Conservation (phyloP, 2,329 filamentous ascomycete species). For the Aspergillus sp. region DNA sequence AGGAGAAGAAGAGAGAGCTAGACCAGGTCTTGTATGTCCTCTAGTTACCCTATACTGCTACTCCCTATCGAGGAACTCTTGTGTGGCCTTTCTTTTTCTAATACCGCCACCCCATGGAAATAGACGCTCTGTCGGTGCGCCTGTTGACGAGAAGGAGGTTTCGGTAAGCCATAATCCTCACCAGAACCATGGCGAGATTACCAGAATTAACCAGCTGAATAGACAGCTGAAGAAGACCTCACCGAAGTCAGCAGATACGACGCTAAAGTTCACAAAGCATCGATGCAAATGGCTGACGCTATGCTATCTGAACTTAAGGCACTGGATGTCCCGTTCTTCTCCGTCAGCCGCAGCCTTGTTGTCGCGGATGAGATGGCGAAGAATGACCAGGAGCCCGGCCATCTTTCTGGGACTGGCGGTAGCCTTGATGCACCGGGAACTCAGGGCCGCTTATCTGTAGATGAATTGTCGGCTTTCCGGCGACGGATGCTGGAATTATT, state of each 20-base stretch:
- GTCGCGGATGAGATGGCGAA: constrained; percentile 13
- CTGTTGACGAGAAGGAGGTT: constrained; percentile 31
- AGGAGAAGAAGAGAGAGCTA: constrained; percentile 54
- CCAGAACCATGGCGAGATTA: not conserved
- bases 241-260: constrained; percentile 61
- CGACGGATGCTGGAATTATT: constrained; percentile 51
- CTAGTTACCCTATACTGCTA: not conserved
- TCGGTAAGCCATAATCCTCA: constrained; percentile 27
- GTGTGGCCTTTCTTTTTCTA: not conserved
- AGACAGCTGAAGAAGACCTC: constrained; percentile 50
- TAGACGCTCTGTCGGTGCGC: constrained; percentile 49
- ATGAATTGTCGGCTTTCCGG: constrained; percentile 46
- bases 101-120: not conserved
- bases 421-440: not conserved
- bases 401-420: not conserved
- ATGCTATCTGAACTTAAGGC: constrained; percentile 56
- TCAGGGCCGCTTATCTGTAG: constrained; percentile 33
- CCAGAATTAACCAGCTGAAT: constrained; percentile 1
- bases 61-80: not conserved
- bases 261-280: constrained; percentile 61
- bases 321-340: constrained; percentile 63
- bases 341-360: constrained; percentile 47
- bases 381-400: not conserved
- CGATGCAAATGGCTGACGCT: constrained; percentile 58
- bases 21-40: constrained; percentile 54